Evolutionary conservation across 2,329 filamentous ascomycete species (phyloP), one percentile per base, ranked within the genome.

Genomic region (Colletotrichum camelliae): DNA sequence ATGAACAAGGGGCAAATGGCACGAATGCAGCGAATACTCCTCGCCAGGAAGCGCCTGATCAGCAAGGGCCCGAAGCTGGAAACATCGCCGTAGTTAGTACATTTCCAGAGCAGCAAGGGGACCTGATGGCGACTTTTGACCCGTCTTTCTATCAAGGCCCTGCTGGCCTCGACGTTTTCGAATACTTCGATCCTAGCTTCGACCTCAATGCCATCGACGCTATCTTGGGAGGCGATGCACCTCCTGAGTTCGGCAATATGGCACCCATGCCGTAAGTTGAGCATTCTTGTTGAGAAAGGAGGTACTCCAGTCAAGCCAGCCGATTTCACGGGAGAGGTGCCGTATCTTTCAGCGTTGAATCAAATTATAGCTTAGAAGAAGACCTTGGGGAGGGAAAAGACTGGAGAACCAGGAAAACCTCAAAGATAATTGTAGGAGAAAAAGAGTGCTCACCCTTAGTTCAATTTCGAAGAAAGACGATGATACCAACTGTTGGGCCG

Each of bases 151-250:
- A 68, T 15, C 64, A 76, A 9, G 70, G 74, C 2, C 68, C 67
- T 58, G 65, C 77, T 10, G 76, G 70, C 29, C 76, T 78, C 33
- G 72, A 72, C 39, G 77, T 79, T 39, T 80, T 80, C 62, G 78
- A 79, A 29, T 78, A 78, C 61, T 80, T 80, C 52, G 78, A 79
- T 58, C 78, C 79, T 13, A 77, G 75, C 33, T 78, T 79, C 66
- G 79, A 80, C 61, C 74, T 80, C 18, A 68, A 76, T 27, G 73
- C 78, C 31, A 78, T 77, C 29, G 79, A 80, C 43, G 79, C 79
- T 43, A 79, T 80, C 31, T n/a, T 76, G 21, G 74, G 74, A 9
- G 74, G 74, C 3, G 64, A 76, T 4, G 74, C 74, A 12, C 64
- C 74, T 7, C 70, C 74, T 15, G 74, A 71, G 2, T 43, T 76